Base-by-base conservation (phyloP, 306 rosid genomes). In the Aeschynomene evenia region DNA sequence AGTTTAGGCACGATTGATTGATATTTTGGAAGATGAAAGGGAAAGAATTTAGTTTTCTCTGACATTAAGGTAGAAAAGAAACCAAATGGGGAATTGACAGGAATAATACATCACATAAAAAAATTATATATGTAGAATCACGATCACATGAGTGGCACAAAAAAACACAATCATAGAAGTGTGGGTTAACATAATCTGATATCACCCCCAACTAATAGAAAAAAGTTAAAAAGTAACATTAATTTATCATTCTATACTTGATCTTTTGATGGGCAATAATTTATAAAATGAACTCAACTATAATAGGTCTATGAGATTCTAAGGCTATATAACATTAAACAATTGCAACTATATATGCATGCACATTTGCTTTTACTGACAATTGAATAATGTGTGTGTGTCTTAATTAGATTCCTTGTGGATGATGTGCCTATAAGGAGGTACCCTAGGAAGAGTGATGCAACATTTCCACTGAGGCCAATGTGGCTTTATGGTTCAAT, bases 401-500 rank as follows among this genome's bases (percentile, higher is more conserved):
- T n/a, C n/a, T n/a, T n/a, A 5, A n/a, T 45, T 16, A 94, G 99
- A 84, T 91, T 94, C 81, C 85, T 94, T 3, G 99, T 94, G 50
- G 99, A 94, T 83, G 97, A 94, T 79, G 85, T 91, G 80, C 99
- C 99, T 21, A 83, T 94, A 78, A 87, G 99, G 72, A 87, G 91
- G 81, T 94, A 94, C 80, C 85, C 85, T 5, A 89, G 87, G 70
- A 94, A 83, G 68, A 94, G 91, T 73, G 87, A 0, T 1, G 76
- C 86, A 52, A 88, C 97, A 29, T 94, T 90, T 78, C 99, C 99
- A 1, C 49, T 84, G 3, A 89, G 96, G 77, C 99, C 99, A 88
- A 91, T 94, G 97, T 94, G 99, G 99, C 67, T 91, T 0, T 94
- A 94, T 72, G 99, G 99, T 20, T 94, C 99, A 73, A 94, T 94